Conservation (phyloP, 257 asterid genomes). For the Primulina huaijiensis region DNA sequence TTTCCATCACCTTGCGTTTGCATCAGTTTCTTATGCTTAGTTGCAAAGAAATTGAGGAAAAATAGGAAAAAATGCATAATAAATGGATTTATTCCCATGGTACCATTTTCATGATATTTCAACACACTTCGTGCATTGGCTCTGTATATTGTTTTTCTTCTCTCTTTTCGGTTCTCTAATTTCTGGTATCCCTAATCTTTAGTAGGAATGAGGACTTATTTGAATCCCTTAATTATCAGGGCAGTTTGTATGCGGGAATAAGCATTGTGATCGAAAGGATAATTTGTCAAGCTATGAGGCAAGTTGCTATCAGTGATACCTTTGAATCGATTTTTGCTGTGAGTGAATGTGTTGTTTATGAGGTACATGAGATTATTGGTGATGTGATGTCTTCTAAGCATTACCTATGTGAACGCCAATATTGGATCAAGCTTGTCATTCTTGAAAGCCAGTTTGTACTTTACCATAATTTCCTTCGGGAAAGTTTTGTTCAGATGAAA, state of each 20-base stretch:
- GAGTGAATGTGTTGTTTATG: neutral
- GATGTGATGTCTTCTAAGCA: neutral
- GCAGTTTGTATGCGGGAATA: slow-evolving; percentile 92
- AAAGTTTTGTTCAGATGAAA: neutral
- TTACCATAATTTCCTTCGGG: neutral
- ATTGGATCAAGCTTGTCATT: neutral
- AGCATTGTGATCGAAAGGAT: slow-evolving; percentile 68
- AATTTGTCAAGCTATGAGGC: slow-evolving; percentile 93
- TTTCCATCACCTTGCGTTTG: neutral
- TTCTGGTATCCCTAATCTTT: slow-evolving; percentile 15
- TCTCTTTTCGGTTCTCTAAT: slow-evolving; percentile 7
- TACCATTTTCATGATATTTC: slow-evolving; percentile 5
- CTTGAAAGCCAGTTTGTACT: neutral
- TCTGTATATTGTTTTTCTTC: slow-evolving; percentile 1
- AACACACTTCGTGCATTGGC: slow-evolving; percentile 3
- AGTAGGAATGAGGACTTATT: slow-evolving; percentile 29
- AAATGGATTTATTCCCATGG: neutral
- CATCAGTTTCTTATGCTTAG: neutral
- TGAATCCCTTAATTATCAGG: slow-evolving; percentile 56
- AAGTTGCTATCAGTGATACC: slow-evolving; percentile 38
- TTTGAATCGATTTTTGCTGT: slow-evolving; percentile 22
- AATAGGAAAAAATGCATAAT: too few species aligned
- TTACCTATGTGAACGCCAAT: neutral
- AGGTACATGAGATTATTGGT: too few species aligned
- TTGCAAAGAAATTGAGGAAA: neutral